phyloP scores from a whole-genome alignment of 2,329 filamentous ascomycete genomes.

The Aspergillus fructus region DNA sequence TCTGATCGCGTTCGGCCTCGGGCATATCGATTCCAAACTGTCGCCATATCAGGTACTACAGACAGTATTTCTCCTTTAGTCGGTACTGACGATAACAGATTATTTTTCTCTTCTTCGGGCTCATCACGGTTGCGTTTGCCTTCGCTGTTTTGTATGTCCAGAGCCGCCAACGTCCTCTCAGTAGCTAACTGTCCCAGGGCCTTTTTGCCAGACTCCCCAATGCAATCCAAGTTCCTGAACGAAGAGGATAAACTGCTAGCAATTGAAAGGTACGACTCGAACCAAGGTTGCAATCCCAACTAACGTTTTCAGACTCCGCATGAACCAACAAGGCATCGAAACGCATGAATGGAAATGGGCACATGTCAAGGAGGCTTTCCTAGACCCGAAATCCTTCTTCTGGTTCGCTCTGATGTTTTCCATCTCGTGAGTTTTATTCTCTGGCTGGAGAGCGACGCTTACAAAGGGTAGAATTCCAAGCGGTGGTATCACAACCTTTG shows the following conservation, averaged over 20 bases:
- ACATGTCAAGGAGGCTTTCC: constrained; percentile 54
- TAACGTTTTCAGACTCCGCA: constrained; percentile 33
- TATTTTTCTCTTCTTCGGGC: constrained; percentile 40
- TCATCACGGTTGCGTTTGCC: constrained; percentile 54
- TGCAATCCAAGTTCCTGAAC: constrained; percentile 58
- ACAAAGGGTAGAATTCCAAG: constrained; percentile 48
- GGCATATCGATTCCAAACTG: constrained; percentile 49
- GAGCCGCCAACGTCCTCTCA: too few relatives aligned
- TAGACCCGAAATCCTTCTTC: constrained; percentile 61
- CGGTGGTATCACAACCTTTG: constrained; percentile 60
- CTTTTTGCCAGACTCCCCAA: constrained; percentile 65
- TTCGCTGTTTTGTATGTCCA: constrained; percentile 46
- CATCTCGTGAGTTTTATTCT: constrained; percentile 45
- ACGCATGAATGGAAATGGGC: constrained; percentile 52
- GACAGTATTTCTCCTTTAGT: too few relatives aligned
- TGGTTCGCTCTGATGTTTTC: constrained; percentile 56
- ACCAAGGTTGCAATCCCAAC: too few relatives aligned
- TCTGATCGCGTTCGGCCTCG: constrained; percentile 54
- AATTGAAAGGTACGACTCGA: constrained; percentile 47
- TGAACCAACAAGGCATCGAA: constrained; percentile 49
- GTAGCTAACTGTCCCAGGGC: constrained; percentile 22
- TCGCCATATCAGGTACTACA: constrained; percentile 51
- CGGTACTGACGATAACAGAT: constrained; percentile 16
- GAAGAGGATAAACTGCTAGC: constrained; percentile 59
- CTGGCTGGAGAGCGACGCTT: neutral